phyloP scores from a whole-genome alignment of 768 basidiomycete species.

The Obba rivulosa region DNA sequence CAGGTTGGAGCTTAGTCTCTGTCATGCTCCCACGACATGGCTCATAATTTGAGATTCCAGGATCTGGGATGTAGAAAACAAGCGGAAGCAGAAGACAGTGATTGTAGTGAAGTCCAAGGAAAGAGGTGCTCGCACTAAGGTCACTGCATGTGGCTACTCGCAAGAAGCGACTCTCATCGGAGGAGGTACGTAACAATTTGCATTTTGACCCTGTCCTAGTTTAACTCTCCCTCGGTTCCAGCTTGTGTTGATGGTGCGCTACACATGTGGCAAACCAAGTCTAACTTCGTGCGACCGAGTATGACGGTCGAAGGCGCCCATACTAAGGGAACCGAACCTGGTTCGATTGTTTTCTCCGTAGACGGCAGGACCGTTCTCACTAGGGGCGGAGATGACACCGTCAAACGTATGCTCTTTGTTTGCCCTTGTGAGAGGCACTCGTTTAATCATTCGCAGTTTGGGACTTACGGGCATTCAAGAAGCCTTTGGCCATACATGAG shows the following conservation, averaged over 20 bases:
- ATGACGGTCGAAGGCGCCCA: constrained; percentile 86
- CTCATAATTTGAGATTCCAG: constrained; percentile 31
- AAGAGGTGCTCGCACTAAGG: constrained; percentile 88
- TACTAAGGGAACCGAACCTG: constrained; percentile 78
- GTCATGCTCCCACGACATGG: not conserved
- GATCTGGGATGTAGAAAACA: constrained; percentile 93
- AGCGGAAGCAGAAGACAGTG: constrained; percentile 90
- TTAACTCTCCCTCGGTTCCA: constrained; percentile 26
- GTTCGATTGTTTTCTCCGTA: constrained; percentile 82
- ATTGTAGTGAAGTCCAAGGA: constrained; percentile 98
- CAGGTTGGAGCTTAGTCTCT: constrained; percentile 46
- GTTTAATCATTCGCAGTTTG: constrained; percentile 59
- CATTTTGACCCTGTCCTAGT: not conserved
- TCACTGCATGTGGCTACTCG: constrained; percentile 83
- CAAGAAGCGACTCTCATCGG: constrained; percentile 86
- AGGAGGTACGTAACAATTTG: constrained; percentile 58
- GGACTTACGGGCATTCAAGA: constrained; percentile 90
- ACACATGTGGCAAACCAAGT: constrained; percentile 88
- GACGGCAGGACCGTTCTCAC: constrained; percentile 84
- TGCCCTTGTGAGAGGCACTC: not conserved
- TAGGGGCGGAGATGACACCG: constrained; percentile 90
- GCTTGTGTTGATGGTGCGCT: constrained; percentile 89
- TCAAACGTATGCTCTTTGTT: constrained; percentile 68
- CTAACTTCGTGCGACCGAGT: constrained; percentile 91
- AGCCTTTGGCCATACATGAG: constrained; percentile 67